Percentiles rank a stretch among this genome's conserved stretches.
phyloP scores from a whole-genome alignment of 495 filamentous ascomycete species.

The Eremomyces bilateralis region DNA sequence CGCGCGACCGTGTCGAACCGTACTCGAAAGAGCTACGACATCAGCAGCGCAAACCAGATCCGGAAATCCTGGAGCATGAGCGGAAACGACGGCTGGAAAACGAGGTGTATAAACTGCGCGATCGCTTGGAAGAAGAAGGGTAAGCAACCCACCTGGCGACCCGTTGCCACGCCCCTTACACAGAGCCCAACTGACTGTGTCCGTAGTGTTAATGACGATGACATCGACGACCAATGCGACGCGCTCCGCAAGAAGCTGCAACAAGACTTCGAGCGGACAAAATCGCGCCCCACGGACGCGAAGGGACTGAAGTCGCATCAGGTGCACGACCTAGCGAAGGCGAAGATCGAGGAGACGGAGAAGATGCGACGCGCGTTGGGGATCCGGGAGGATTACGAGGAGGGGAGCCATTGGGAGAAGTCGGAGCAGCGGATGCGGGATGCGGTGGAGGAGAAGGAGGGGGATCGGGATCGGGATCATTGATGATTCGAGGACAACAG shows the following conservation, averaged over 20 bases:
- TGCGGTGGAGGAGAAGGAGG: slow-evolving; percentile 18
- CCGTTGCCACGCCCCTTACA: too few relatives aligned
- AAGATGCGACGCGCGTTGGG: slow-evolving; percentile 70
- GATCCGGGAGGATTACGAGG: slow-evolving; percentile 73
- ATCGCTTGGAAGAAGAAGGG: slow-evolving; percentile 75
- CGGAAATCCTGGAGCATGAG: slow-evolving; percentile 85
- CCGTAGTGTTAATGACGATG: slow-evolving; percentile 58
- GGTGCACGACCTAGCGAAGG: slow-evolving; percentile 87
- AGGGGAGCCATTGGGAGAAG: slow-evolving; percentile 52
- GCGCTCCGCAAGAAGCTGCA: slow-evolving; percentile 41
- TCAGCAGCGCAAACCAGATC: slow-evolving; percentile 64
- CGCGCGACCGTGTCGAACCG: slow-evolving; percentile 29
- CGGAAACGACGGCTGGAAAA: slow-evolving; percentile 74
- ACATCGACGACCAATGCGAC: slow-evolving; percentile 47
- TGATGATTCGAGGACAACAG: not conserved
- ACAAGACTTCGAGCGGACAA: slow-evolving; percentile 25
- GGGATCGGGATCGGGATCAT: not conserved
- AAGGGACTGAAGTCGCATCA: slow-evolving; percentile 66
- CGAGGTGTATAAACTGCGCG: slow-evolving; percentile 74
- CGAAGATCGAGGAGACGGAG: slow-evolving; percentile 93
- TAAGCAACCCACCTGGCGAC: slow-evolving; percentile 16
- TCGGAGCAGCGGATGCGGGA: slow-evolving; percentile 50
- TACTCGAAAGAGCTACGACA: slow-evolving; percentile 43
- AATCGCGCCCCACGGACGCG: slow-evolving; percentile 17
- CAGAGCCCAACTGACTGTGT: too few relatives aligned